Base-by-base conservation (phyloP, 2,329 filamentous ascomycete genomes). In the Fusarium goolgardi region DNA sequence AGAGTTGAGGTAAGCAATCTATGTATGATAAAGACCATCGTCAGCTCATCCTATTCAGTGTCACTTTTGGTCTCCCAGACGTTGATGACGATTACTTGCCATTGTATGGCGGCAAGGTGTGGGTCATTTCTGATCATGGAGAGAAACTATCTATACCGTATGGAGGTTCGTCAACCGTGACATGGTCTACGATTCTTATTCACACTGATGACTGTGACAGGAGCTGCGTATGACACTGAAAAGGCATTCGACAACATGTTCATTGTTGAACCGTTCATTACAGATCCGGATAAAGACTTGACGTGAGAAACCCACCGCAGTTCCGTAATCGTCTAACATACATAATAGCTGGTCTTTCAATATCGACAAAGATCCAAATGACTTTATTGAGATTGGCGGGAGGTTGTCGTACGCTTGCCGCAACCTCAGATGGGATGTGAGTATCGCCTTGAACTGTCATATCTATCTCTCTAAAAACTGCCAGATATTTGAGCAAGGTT, bases 31-130 rank as follows among this genome's bases (percentile, higher is more conserved):
- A 7, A 9, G 27, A 18, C 13, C 11, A n/a, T 10, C 13, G 27
- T 21, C 37, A 29, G 23, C 53, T 66, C 29, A 60, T 40, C 8
- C 6, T 46, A 2, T 29, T 5, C 27, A 79, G 77, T 34, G 69
- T 79, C 31, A 54, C 43, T 6, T 79, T 79, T 55, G 64, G 57
- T 9, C 66, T 73, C 12, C 78, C 78, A 2, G 60, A 74, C 5
- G 63, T 78, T 20, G 60, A 75, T 25, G 78, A 79, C 20, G 74
- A 78, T 25, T 71, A 73, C 41, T 68, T 84, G 43, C 81, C 81
- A 1, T 65, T 83, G 6, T 83, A 84, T 59, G 78, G 80, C 39
- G 82, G 82, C 21, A 83, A 83, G 65, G 73, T 84, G 23, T 75
- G 78, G 56, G 69, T 84, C 21, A 74, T 73, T 6, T 78, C 78